A percentile compares a stretch with the other conserved stretches of the same genome.
Evolutionary conservation across 2,329 filamentous ascomycete species (phyloP).

Genomic region (Pseudogymnoascus sp.): DNA sequence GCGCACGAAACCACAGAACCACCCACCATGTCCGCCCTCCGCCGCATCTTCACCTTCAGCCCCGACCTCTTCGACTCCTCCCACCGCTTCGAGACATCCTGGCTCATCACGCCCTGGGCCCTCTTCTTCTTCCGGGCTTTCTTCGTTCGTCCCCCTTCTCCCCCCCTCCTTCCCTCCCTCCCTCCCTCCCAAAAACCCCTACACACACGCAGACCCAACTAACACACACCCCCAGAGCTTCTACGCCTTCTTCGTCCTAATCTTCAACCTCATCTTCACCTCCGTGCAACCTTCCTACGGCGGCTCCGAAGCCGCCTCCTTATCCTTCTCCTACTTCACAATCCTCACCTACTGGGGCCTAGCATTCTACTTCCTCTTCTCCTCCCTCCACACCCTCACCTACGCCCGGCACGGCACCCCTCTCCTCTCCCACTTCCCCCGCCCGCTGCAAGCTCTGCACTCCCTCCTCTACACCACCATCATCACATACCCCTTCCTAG

Average conservation of each 20-base stretch:
- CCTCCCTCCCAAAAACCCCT: no score
- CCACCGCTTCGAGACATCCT: constrained; percentile 71
- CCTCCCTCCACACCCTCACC: constrained; percentile 58
- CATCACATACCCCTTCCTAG: constrained; percentile 57
- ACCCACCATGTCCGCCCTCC: background rate
- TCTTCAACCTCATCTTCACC: constrained; percentile 59
- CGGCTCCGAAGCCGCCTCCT: constrained; percentile 31
- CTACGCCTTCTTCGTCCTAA: constrained; percentile 62
- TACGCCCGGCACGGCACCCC: constrained; percentile 51
- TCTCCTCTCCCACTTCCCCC: constrained; percentile 52
- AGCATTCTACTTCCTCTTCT: constrained; percentile 66
- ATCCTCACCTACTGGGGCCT: constrained; percentile 65
- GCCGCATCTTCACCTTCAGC: constrained; percentile 18
- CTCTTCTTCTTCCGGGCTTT: constrained; percentile 51
- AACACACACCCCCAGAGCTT: constrained; percentile 37
- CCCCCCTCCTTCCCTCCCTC: constrained; percentile 18
- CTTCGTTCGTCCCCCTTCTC: constrained; percentile 37
- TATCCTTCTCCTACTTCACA: constrained; percentile 75
- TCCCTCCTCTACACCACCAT: constrained; percentile 55
- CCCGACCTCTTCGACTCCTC: constrained; percentile 30
- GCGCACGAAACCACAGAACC: no score
- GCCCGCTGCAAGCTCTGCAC: constrained; percentile 57
- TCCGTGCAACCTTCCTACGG: background rate
- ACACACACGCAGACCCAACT: background rate
- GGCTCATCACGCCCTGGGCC: constrained; percentile 60